phyloP scores from a whole-genome alignment of 177 flowering plant genomes.

The Vitis hybrid region DNA sequence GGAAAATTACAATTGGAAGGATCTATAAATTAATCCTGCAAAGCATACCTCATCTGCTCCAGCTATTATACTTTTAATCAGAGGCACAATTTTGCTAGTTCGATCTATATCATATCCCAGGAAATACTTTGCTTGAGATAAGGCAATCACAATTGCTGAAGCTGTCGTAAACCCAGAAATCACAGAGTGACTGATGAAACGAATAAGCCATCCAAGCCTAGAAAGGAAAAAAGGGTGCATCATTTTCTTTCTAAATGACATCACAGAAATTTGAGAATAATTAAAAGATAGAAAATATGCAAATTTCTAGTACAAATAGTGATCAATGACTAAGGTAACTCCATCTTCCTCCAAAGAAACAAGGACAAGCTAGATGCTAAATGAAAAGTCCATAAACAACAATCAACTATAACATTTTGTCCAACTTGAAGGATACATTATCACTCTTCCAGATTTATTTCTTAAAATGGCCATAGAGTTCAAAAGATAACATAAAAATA shows the following conservation, averaged over 20 bases:
- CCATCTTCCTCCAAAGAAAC: too few species aligned
- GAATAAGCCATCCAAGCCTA: constrained; percentile 97
- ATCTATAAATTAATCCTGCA: neutral
- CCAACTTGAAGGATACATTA: too few species aligned
- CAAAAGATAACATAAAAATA: too few species aligned
- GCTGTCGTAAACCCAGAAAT: constrained; percentile 98
- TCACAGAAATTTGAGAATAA: neutral
- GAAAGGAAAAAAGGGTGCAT: constrained; percentile 5
- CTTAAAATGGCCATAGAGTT: too few species aligned
- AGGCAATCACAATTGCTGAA: constrained; percentile 87
- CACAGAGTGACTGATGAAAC: constrained; percentile 96
- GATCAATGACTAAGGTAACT: neutral
- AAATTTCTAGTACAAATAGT: neutral
- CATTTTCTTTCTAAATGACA: neutral
- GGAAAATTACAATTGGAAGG: neutral
- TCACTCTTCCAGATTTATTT: too few species aligned
- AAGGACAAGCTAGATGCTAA: too few species aligned
- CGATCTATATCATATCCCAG: constrained; percentile 76
- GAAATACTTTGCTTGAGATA: constrained; percentile 95
- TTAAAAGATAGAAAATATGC: neutral
- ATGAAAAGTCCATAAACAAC: too few species aligned
- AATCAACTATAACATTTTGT: too few species aligned
- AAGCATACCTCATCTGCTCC: constrained; percentile 68
- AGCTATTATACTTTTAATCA: constrained; percentile 71
- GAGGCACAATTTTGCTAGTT: constrained; percentile 89